phyloP scores from a whole-genome alignment of 2,329 filamentous ascomycete species.

The Epichloe uncinata region DNA sequence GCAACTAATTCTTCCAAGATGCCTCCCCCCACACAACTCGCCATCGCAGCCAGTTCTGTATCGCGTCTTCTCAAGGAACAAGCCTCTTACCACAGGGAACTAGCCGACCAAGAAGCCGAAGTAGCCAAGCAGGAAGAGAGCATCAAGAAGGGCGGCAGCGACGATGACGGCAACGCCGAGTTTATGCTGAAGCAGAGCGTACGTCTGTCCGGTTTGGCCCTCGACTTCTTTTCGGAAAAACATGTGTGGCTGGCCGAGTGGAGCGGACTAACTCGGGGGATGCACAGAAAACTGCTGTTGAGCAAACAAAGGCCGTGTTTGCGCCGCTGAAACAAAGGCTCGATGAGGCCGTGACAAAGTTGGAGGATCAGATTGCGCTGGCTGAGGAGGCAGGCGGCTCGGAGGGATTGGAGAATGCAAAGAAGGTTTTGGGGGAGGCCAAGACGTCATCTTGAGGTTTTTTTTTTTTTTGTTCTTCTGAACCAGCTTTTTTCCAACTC shows the following conservation, averaged over 20 bases:
- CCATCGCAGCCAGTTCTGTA: conserved; percentile 69
- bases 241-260: too few relatives aligned
- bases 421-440: conserved; percentile 36
- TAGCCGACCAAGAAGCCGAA: conserved; percentile 58
- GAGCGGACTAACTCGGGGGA: background rate
- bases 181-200: conserved; percentile 83
- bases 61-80: conserved; percentile 85
- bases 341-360: conserved; percentile 52
- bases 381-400: conserved; percentile 31
- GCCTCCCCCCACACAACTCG: conserved; percentile 64
- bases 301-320: conserved; percentile 79
- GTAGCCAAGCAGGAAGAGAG: conserved; percentile 56
- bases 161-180: conserved; percentile 60
- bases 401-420: conserved; percentile 42
- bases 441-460: conserved; percentile 18
- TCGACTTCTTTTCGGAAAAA: background rate
- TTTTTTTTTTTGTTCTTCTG: too few relatives aligned
- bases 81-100: conserved; percentile 76
- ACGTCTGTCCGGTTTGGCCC: conserved; percentile 12
- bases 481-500: too few relatives aligned
- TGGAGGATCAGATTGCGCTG: conserved; percentile 59
- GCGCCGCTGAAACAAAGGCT: conserved; percentile 60
- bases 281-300: conserved; percentile 60
- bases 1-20: conserved; percentile 31
- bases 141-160: conserved; percentile 31